phyloP scores from a whole-genome alignment of 805 yeast genomes.

The Candida coleopterorum region DNA sequence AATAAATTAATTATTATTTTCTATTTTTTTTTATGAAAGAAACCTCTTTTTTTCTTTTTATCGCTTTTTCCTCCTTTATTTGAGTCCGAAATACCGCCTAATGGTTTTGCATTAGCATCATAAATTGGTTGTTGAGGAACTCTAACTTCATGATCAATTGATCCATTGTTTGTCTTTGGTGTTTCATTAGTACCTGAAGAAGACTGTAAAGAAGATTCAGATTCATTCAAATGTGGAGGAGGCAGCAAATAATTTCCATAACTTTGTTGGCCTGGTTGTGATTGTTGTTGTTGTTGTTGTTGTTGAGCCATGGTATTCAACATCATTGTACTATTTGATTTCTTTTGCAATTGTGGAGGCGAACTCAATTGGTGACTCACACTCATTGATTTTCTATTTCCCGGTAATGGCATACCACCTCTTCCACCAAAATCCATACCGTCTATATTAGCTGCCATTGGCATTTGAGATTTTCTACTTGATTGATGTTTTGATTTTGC shows the following conservation, averaged over 20 bases:
- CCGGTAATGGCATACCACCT: conserved; percentile 38
- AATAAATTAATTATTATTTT: not conserved
- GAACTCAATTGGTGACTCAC: conserved; percentile 3
- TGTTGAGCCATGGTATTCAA: conserved; percentile 2
- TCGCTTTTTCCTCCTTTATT: conserved; percentile 9
- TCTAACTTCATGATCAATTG: conserved; percentile 11
- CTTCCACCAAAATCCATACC: conserved; percentile 42
- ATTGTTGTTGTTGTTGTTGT: conserved; percentile 5
- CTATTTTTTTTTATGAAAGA: conserved; percentile 17
- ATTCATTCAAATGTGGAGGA: conserved; percentile 13
- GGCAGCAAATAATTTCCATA: conserved; percentile 16
- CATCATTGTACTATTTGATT: conserved; percentile 13
- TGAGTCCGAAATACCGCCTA: conserved; percentile 22
- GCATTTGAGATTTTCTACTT: conserved; percentile 33
- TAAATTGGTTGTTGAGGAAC: conserved; percentile 9
- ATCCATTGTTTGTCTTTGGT: conserved; percentile 16
- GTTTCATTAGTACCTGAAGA: conserved; percentile 20
- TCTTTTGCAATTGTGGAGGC: conserved; percentile 3
- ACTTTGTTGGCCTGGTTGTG: conserved; percentile 12
- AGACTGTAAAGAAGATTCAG: conserved; percentile 19
- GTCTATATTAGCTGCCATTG: conserved; percentile 23
- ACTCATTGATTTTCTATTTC: conserved; percentile 9
- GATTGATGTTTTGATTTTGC: conserved; percentile 13
- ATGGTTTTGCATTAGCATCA: conserved; percentile 21
- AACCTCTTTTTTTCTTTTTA: conserved; percentile 21